A percentile compares a stretch with the other conserved stretches of the same genome.
phyloP scores from a whole-genome alignment of 2,329 filamentous ascomycete species.

The Didymella segeticola region DNA sequence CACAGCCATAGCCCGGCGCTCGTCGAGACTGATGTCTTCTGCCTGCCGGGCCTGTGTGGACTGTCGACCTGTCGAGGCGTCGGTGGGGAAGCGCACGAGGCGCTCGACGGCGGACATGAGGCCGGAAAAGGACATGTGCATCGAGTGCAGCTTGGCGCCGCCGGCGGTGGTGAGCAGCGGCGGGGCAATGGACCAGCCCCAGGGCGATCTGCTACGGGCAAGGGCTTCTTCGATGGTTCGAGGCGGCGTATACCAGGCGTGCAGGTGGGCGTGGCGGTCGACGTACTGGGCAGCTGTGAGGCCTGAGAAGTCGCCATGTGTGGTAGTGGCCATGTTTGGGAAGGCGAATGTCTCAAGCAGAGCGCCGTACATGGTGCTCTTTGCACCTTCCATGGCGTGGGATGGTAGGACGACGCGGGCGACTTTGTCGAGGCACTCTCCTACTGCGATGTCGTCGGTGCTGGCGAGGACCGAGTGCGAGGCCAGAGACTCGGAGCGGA shows the following conservation, averaged over 20 bases:
- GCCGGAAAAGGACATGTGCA: conserved; percentile 67
- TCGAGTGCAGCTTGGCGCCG: conserved; percentile 39
- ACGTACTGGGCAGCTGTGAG: conserved; percentile 31
- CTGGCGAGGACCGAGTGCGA: conserved; percentile 76
- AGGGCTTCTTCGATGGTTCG: conserved; percentile 65
- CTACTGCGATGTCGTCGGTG: conserved; percentile 83
- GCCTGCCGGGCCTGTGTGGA: conserved; percentile 39
- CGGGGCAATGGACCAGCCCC: conserved; percentile 72
- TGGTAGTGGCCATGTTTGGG: not conserved
- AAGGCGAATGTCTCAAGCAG: conserved; percentile 83
- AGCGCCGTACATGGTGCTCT: conserved; percentile 79
- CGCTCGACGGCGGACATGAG: conserved; percentile 70
- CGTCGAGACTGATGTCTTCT: conserved; percentile 57
- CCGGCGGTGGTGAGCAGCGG: conserved; percentile 64
- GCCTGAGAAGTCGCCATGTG: not conserved
- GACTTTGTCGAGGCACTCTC: conserved; percentile 87
- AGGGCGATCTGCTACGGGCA: conserved; percentile 53
- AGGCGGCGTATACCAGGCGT: conserved; percentile 65
- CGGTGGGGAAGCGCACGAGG: conserved; percentile 54
- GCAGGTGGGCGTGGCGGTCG: conserved; percentile 25
- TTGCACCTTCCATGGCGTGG: conserved; percentile 59
- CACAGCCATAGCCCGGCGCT: conserved; percentile 73
- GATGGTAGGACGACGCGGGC: conserved; percentile 77
- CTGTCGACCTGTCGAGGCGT: conserved; percentile 31
- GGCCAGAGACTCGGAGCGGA: conserved; percentile 72